These are phyloP conservation scores for Flaveria trinervia DNA, from an alignment of 129 eudicot species.

Conservation along the genomic window DNA sequence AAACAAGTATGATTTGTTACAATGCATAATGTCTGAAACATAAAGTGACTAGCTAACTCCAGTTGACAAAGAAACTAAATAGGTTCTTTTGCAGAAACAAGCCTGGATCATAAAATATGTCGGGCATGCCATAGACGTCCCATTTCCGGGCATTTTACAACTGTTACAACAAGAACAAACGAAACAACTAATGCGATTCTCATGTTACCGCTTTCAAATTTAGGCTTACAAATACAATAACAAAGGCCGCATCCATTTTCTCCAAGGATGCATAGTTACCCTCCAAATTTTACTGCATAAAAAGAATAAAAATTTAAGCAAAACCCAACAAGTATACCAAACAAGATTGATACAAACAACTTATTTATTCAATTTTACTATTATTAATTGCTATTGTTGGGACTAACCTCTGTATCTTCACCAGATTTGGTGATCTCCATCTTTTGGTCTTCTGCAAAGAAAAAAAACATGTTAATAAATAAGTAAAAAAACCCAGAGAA, in stretches of 20 bases:
- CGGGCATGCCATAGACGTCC: constrained; percentile 26
- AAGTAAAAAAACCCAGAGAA: background rate
- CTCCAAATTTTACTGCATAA: constrained; percentile 33
- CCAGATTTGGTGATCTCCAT: constrained; percentile 44
- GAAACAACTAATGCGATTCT: constrained; percentile 39
- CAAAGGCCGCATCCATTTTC: constrained; percentile 26
- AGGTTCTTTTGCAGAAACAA: constrained; percentile 13
- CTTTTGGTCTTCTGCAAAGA: constrained; percentile 39
- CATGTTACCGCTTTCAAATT: constrained; percentile 31
- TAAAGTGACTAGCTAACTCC: background rate
- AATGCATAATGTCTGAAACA: background rate
- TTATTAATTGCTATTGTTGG: background rate
- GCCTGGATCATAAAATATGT: constrained; percentile 31
- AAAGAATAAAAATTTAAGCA: background rate
- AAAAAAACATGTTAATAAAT: background rate
- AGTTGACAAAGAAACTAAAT: background rate
- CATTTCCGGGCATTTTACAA: constrained; percentile 40
- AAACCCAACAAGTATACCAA: background rate
- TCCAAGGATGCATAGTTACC: constrained; percentile 23
- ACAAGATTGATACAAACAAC: background rate
- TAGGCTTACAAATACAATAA: constrained; percentile 37
- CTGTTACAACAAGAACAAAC: constrained; percentile 26
- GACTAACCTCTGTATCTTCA: constrained; percentile 34
- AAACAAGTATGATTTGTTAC: background rate
- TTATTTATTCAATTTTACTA: background rate